Evolutionary conservation across 2,329 filamentous ascomycete species (phyloP).

Genomic region (Purpureocillium lavendulum): DNA sequence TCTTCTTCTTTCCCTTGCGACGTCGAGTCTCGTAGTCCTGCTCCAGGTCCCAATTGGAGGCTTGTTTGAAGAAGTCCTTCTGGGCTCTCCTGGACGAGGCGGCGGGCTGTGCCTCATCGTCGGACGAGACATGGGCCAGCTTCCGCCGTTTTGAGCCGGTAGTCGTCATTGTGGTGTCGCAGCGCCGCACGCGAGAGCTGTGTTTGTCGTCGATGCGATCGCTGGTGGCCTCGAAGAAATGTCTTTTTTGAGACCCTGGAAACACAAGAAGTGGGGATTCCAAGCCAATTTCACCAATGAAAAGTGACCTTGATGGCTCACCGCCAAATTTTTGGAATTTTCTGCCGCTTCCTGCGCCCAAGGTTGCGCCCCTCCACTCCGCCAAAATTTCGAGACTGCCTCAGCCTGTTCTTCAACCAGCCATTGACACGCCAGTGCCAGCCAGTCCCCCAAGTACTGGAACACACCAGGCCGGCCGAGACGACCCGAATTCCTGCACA

Average conservation of each 20-base stretch:
- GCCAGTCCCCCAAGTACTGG: too few relatives aligned
- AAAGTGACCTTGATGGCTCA: conserved; percentile 12
- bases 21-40: conserved; percentile 80
- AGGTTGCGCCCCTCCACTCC: conserved; percentile 7
- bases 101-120: conserved; percentile 31
- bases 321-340: conserved; percentile 29
- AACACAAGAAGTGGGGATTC: conserved; percentile 1
- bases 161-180: conserved; percentile 32
- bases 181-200: not conserved
- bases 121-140: conserved; percentile 42
- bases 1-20: conserved; percentile 68
- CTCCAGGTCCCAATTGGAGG: conserved; percentile 82
- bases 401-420: not conserved
- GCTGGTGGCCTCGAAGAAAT: not conserved
- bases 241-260: not conserved
- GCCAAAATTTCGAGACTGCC: conserved; percentile 9
- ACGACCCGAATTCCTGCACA: too few relatives aligned
- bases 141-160: conserved; percentile 49
- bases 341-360: conserved; percentile 17
- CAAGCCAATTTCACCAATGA: conserved; percentile 14
- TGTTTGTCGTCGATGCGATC: not conserved
- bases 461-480: too few relatives aligned
- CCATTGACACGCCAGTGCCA: too few relatives aligned
- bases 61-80: conserved; percentile 63
- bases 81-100: conserved; percentile 33